A percentile compares a stretch with the other conserved stretches of the same genome.
Evolutionary conservation across 1,139 yeast species (phyloP).

Genomic region (Tardiomyces digboiensis): DNA sequence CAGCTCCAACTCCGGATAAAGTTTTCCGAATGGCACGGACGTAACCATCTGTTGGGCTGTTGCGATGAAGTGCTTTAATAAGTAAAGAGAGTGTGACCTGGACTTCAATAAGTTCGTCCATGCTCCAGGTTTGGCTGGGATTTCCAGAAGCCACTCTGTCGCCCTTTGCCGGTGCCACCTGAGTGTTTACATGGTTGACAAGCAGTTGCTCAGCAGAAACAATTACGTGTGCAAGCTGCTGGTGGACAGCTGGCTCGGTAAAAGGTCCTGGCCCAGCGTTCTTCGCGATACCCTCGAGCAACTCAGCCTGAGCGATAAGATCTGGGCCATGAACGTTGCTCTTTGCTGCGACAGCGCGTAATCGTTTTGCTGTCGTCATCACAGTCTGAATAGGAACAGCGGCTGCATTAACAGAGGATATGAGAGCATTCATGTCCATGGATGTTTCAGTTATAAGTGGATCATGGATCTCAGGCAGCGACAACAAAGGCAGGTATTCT

Average conservation of each 20-base stretch:
- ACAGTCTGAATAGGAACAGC: slow-evolving; percentile 19
- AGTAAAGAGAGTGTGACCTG: background rate
- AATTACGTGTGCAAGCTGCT: background rate
- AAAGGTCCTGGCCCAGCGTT: background rate
- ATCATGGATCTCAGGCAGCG: slow-evolving; percentile 20
- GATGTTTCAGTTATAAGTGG: slow-evolving; percentile 16
- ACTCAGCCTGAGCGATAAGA: background rate
- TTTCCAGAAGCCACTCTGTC: background rate
- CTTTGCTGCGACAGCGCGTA: background rate
- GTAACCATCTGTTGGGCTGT: slow-evolving; percentile 4
- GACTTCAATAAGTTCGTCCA: background rate
- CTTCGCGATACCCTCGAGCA: background rate
- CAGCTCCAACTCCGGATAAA: slow-evolving; percentile 3
- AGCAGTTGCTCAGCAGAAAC: background rate
- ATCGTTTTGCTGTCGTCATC: background rate
- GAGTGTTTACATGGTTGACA: background rate
- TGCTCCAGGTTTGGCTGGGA: too few relatives aligned
- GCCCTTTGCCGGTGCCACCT: background rate
- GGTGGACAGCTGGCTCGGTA: background rate
- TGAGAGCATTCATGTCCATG: slow-evolving; percentile 21
- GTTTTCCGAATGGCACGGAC: slow-evolving; percentile 4
- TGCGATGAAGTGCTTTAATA: background rate
- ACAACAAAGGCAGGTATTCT: slow-evolving; percentile 20
- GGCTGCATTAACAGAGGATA: slow-evolving; percentile 18
- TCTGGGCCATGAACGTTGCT: background rate